Evolutionary conservation across 2,329 filamentous ascomycete species (phyloP).

Genomic region (Pseudogymnoascus sp.): DNA sequence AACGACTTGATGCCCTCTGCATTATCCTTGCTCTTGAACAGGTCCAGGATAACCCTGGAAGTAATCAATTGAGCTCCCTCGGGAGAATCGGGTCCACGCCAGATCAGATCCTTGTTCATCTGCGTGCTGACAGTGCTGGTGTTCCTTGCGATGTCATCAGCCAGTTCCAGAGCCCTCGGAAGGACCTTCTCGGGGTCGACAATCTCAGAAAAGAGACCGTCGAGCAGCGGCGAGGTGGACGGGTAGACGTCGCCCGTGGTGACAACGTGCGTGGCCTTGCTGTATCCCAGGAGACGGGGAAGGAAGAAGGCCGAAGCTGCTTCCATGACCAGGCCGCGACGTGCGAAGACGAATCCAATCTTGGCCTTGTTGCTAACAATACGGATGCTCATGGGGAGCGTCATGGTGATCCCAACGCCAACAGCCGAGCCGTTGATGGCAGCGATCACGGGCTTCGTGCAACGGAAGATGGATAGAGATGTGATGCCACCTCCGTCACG

Average conservation of each 20-base stretch:
- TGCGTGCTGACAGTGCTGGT: conserved; percentile 55
- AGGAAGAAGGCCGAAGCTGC: conserved; percentile 64
- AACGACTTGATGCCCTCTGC: conserved; percentile 54
- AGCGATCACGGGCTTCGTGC: conserved; percentile 49
- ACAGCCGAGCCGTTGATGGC: conserved; percentile 53
- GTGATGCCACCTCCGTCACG: conserved; percentile 45
- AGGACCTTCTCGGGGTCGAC: conserved; percentile 54
- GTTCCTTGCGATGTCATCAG: conserved; percentile 57
- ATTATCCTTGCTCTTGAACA: conserved; percentile 51
- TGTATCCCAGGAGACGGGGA: conserved; percentile 58
- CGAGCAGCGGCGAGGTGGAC: conserved; percentile 42
- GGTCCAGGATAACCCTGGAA: conserved; percentile 53
- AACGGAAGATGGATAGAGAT: conserved; percentile 47
- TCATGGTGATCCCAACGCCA: conserved; percentile 54
- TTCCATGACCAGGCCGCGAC: conserved; percentile 63
- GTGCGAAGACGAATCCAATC: conserved; percentile 65
- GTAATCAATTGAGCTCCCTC: conserved; percentile 66
- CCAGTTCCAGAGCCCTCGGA: conserved; percentile 55
- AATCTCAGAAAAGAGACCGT: conserved; percentile 59
- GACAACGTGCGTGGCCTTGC: conserved; percentile 53
- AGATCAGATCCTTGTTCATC: conserved; percentile 65
- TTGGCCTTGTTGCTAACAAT: conserved; percentile 50
- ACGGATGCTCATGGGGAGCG: conserved; percentile 44
- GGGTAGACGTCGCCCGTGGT: conserved; percentile 58
- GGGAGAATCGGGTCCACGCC: conserved; percentile 45